Evolutionary conservation across 441 rosid species (phyloP), one percentile per base, ranked within the genome.

Genomic region (Adansonia madagascariensis): DNA sequence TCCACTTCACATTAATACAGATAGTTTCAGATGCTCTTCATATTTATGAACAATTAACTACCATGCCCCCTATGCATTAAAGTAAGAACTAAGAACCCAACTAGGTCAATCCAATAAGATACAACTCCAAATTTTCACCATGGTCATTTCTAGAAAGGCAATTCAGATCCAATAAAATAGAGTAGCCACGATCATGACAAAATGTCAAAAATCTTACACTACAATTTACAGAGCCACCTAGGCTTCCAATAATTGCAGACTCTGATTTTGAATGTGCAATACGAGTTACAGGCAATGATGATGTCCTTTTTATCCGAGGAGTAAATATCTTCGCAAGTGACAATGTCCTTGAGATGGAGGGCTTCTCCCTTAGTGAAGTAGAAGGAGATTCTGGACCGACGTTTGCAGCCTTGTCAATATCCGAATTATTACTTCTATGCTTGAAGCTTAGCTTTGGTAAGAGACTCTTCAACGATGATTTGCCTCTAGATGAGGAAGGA

Each of bases 321-420:
- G 94, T 87, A 85, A 96, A 96, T 35, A 92, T 68, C 89, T 92
- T 94, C 3, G 97, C 75, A 61, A 96, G 88, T 22, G 98, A 96
- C 76, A 91, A 72, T 9, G 99, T 92, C 82, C 97, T 94, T 12
- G 95, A 80, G 65, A 92, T 89, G 1, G 89, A 89, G 56, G 91
- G 89, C 80, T 89, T 94, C 77, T 90, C 97, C 70, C 81, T 85
- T 63, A 77, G 80, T 15, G 75, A 71, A 39, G 82, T 71, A 71
- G 86, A 75, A 41, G 91, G 84, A 81, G 85, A 75, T 60, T 86
- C 89, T 0, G 83, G 74, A 74, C 75, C 78, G 35, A 73, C 71
- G 52, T 73, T 83, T 78, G 80, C 78, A 49, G 80, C 83, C 80
- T 89, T 91, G 79, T 91, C 98, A 11, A 79, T 79, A 83, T 91